phyloP scores from a whole-genome alignment of 495 filamentous ascomycete genomes.

The Recurvomyces mirabilis region DNA sequence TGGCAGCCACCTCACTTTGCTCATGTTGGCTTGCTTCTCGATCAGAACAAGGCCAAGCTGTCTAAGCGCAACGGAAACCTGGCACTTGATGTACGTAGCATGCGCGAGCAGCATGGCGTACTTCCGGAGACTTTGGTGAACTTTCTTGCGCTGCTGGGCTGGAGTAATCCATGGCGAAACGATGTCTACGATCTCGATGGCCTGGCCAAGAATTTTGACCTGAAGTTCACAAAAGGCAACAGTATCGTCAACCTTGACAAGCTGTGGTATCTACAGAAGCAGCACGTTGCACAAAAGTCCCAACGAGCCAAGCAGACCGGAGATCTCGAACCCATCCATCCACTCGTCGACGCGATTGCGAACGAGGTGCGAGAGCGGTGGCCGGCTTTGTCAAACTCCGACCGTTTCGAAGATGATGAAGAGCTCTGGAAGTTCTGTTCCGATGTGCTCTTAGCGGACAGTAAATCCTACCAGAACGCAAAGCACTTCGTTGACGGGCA shows the following conservation, averaged over 20 bases:
- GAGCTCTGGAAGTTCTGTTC: conserved; percentile 31
- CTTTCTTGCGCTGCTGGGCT: conserved; percentile 75
- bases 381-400: conserved; percentile 14
- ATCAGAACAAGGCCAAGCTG: conserved; percentile 65
- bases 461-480: conserved; percentile 50
- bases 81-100: conserved; percentile 57
- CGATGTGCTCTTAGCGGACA: conserved; percentile 46
- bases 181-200: conserved; percentile 62
- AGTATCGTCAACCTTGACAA: conserved; percentile 75
- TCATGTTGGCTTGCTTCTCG: conserved; percentile 77
- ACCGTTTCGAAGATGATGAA: conserved; percentile 1
- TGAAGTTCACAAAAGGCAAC: conserved; percentile 82
- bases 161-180: conserved; percentile 55
- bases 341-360: conserved; percentile 34
- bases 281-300: conserved; percentile 41
- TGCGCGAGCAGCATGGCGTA: conserved; percentile 51
- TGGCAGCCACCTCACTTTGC: conserved; percentile 78
- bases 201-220: conserved; percentile 60
- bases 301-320: conserved; percentile 20
- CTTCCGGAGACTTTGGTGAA: conserved; percentile 69
- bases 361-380: conserved; percentile 22
- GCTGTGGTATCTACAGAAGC: conserved; percentile 65
- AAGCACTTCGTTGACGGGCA: conserved; percentile 48
- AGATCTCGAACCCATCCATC: conserved; percentile 24
- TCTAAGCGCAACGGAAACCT: conserved; percentile 59